Percentiles rank a stretch among this genome's conserved stretches.
Conservation (phyloP, 768 basidiomycete genomes). For the Agrocybe praecox region DNA sequence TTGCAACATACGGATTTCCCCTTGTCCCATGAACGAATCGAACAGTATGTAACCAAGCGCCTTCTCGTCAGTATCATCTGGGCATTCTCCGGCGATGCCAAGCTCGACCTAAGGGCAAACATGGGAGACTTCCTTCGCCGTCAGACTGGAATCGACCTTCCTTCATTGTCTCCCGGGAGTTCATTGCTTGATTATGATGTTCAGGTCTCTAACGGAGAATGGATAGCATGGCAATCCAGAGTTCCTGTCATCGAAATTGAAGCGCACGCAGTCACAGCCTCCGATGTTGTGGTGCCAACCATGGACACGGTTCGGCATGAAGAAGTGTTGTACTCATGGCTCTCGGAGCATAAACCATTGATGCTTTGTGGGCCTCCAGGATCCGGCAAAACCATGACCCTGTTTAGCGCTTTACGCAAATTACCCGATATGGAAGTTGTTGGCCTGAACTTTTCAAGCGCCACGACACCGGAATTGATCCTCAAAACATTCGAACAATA, state of each 20-base stretch:
- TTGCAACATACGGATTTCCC: slow-evolving; percentile 95
- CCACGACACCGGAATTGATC: slow-evolving; percentile 96
- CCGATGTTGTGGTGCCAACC: slow-evolving; percentile 97
- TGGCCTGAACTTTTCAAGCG: slow-evolving; percentile 98
- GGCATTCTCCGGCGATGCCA: slow-evolving; percentile 98
- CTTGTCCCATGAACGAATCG: slow-evolving; percentile 77
- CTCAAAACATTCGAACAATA: slow-evolving; percentile 99
- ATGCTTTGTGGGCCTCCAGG: slow-evolving; percentile 99
- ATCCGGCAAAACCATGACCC: slow-evolving; percentile 99
- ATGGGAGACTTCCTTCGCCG: slow-evolving; percentile 87
- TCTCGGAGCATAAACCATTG: slow-evolving; percentile 97
- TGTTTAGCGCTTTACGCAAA: slow-evolving; percentile 97
- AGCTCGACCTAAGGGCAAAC: slow-evolving; percentile 82
- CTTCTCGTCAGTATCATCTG: slow-evolving; percentile 92
- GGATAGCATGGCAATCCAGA: slow-evolving; percentile 89
- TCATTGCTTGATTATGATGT: slow-evolving; percentile 97
- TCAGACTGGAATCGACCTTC: slow-evolving; percentile 89
- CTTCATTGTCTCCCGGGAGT: slow-evolving; percentile 68
- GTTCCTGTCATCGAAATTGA: slow-evolving; percentile 98
- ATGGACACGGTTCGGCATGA: slow-evolving; percentile 99
- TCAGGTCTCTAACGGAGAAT: slow-evolving; percentile 81
- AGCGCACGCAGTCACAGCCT: slow-evolving; percentile 91
- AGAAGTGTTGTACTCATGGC: slow-evolving; percentile 97
- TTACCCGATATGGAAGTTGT: slow-evolving; percentile 99
- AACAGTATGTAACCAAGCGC: slow-evolving; percentile 90